These are phyloP conservation scores for Podospora conica DNA, from an alignment of 495 filamentous ascomycete species.

Conservation along the genomic window DNA sequence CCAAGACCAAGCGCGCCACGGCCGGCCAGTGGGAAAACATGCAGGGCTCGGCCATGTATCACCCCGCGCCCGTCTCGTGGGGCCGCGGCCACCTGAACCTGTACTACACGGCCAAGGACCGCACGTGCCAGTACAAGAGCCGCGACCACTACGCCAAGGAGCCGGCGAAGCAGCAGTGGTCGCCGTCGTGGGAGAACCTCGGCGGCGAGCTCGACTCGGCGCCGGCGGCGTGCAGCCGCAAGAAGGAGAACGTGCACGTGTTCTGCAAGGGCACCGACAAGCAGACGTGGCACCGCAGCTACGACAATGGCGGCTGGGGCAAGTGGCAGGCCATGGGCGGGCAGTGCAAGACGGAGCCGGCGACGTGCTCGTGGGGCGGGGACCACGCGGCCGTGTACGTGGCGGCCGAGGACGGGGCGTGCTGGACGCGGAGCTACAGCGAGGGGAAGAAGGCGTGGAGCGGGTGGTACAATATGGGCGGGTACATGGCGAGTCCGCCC, in stretches of 20 bases:
- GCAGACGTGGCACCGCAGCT: conserved; percentile 17
- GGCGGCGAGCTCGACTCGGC: conserved; percentile 17
- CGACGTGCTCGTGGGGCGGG: conserved; percentile 15
- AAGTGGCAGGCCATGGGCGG: conserved; percentile 21
- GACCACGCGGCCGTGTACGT: conserved; percentile 17
- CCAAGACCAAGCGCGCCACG: conserved; percentile 8
- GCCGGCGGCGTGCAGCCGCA: conserved; percentile 16
- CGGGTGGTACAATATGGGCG: conserved; percentile 18
- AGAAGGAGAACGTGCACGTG: conserved; percentile 15
- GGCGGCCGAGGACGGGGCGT: conserved; percentile 10
- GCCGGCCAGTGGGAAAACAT: conserved; percentile 20
- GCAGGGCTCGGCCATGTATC: conserved; percentile 7
- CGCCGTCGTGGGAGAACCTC: conserved; percentile 14
- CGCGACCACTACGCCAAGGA: not conserved
- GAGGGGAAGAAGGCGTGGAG: conserved; percentile 7
- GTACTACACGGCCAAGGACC: conserved; percentile 14
- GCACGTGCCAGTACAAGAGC: conserved; percentile 17
- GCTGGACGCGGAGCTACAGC: conserved; percentile 17
- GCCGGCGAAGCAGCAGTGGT: conserved; percentile 1
- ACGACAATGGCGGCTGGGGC: conserved; percentile 9
- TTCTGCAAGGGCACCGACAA: conserved; percentile 22
- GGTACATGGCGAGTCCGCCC: conserved; percentile 19
- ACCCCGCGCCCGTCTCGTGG: conserved; percentile 16
- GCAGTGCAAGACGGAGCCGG: conserved; percentile 13
- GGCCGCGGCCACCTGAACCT: conserved; percentile 14